phyloP scores from a whole-genome alignment of 495 filamentous ascomycete genomes.

The Aspergillus mulundensis region DNA sequence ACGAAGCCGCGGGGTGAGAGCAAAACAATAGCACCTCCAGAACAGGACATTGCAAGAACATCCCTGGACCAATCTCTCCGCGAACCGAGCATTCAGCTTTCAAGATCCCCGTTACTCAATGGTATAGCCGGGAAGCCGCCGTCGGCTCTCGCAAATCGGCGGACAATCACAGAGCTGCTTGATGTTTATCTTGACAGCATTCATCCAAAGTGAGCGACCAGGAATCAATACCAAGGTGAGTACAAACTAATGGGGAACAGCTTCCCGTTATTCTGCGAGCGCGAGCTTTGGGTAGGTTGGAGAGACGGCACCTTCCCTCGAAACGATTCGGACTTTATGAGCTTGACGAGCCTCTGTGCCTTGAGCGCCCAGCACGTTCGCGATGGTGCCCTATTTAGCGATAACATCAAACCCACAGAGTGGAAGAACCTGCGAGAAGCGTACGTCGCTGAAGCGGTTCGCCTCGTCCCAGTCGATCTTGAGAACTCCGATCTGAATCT shows the following conservation, averaged over 20 bases:
- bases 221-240: too few relatives aligned
- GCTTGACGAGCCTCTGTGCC: background rate
- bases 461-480: background rate
- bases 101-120: too few relatives aligned
- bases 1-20: background rate
- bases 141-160: background rate
- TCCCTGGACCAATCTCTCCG: too few relatives aligned
- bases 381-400: background rate
- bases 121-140: background rate
- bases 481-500: background rate
- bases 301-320: background rate
- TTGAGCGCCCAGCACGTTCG: background rate
- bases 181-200: conserved; percentile 7
- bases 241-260: too few relatives aligned
- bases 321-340: background rate
- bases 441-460: background rate
- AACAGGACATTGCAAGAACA: too few relatives aligned
- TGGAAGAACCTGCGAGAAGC: too few relatives aligned
- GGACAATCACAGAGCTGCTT: background rate
- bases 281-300: background rate
- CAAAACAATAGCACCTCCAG: too few relatives aligned
- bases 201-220: background rate
- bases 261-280: background rate
- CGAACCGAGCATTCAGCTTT: too few relatives aligned
- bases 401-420: too few relatives aligned